Percentiles rank a stretch among this genome's conserved stretches.
phyloP scores from a whole-genome alignment of 345 rosid species.

The Draba incana region DNA sequence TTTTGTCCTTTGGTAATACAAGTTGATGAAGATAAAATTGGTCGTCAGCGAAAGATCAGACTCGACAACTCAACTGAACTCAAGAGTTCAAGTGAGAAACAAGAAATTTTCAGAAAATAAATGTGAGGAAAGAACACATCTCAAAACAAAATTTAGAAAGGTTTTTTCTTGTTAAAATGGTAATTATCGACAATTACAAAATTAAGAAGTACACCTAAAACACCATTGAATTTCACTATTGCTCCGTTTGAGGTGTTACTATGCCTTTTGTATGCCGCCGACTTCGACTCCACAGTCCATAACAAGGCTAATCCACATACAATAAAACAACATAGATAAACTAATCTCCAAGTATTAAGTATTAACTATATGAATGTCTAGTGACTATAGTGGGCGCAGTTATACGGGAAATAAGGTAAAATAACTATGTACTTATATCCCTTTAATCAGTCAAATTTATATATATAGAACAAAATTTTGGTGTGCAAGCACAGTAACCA shows the following conservation, averaged over 20 bases:
- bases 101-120: no score
- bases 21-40: no score
- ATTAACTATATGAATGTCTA: neutral
- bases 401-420: neutral
- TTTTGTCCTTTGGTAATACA: no score
- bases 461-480: slow-evolving; percentile 2
- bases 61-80: no score
- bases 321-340: neutral
- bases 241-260: neutral
- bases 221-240: neutral
- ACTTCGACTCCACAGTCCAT: slow-evolving; percentile 11
- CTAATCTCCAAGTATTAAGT: neutral
- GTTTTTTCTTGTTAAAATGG: no score
- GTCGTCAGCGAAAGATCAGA: no score
- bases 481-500: slow-evolving; percentile 21
- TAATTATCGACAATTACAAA: no score
- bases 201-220: no score
- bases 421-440: neutral
- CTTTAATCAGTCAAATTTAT: neutral
- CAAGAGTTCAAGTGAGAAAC: no score
- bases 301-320: neutral
- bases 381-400: slow-evolving; percentile 9
- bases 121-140: no score
- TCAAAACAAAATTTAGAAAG: no score
- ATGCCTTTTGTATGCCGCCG: slow-evolving; percentile 15